Evolutionary conservation across 371 early-diverging fungal species (phyloP), one percentile per base, ranked within the genome.

Genomic region (Amoeboaphelidium protococcarum): DNA sequence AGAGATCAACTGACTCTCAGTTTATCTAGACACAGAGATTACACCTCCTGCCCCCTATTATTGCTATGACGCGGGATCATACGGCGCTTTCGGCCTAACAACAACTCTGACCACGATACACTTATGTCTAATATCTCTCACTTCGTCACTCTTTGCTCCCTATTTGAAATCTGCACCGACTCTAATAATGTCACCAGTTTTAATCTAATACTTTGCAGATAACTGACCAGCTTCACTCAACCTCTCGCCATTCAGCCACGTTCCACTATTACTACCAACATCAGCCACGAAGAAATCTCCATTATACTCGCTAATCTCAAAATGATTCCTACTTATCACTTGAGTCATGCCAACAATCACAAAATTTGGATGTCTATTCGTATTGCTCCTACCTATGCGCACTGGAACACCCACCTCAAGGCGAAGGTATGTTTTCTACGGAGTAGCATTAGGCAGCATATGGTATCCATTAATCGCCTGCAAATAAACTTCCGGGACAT

Each of bases 271-370:
- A 49, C 58, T 57, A 3, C 64, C 64, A 31, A 61, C 42, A 44
- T 66, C 66, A 12, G 44, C 44, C 19, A 64, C 48, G 46, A 44
- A 60, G 1, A 64, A 53, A 50, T 46, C 50, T 12, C 50, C 55
- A 20, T 56, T 48, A 25, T 44, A 44, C 24, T 41, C 54, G 31
- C 27, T 55, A 6, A 62, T 47, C 31, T 61, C 59, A 21, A 50
- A 23, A 49, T 66, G 66, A 51, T 54, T 57, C 26, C 64, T 44
- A 23, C 52, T 51, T 21, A 66, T 63, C 3, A 66, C 66, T 44
- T 55, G 56, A 0, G 59, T 53, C 1, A 27, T 41, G 44, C 37
- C 37, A 6, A 31, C 16, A 6, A 16, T 10, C 16, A 31, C 37
- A 31, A 31, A 31, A 16, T 31, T 31, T 6, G 37, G 37, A 10